A percentile compares a stretch with the other conserved stretches of the same genome.
These are phyloP conservation scores for Saccharum spontaneum DNA, from an alignment of 176 grass and related monocot genomes.

Conservation along the genomic window DNA sequence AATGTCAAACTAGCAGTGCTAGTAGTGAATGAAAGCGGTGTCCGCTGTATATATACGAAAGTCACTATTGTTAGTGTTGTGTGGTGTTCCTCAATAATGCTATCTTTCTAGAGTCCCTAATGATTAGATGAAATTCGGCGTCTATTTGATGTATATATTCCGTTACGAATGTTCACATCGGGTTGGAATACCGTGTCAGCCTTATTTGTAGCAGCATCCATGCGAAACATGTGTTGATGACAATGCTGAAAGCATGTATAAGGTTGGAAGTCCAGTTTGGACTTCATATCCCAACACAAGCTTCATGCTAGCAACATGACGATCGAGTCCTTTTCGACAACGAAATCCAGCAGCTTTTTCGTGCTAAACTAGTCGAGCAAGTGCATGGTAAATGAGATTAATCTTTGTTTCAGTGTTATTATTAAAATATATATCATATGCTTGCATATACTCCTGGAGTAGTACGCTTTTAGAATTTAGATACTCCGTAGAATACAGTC, in stretches of 20 bases:
- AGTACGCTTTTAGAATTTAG: background rate
- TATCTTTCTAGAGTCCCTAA: too few species aligned
- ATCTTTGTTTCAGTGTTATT: background rate
- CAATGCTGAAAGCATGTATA: constrained; percentile 16
- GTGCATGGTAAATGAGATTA: background rate
- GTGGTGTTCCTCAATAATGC: too few species aligned
- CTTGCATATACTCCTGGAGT: too few species aligned
- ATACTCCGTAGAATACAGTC: too few species aligned
- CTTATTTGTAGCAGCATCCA: background rate
- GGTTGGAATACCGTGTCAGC: background rate
- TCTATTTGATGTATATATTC: background rate
- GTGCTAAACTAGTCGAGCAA: background rate
- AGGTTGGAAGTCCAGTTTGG: constrained; percentile 6
- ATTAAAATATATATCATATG: background rate
- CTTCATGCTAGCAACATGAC: background rate
- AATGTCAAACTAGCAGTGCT: too few species aligned
- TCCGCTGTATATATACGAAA: too few species aligned
- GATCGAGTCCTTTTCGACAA: background rate
- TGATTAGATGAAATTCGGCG: background rate
- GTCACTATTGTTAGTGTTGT: too few species aligned
- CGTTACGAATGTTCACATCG: background rate
- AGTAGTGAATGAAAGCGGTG: too few species aligned
- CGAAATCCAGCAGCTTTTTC: background rate
- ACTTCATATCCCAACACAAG: background rate
- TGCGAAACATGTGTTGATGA: background rate